Base-by-base conservation (phyloP, 2,329 filamentous ascomycete species). In the Ophiostoma angusticollis region DNA sequence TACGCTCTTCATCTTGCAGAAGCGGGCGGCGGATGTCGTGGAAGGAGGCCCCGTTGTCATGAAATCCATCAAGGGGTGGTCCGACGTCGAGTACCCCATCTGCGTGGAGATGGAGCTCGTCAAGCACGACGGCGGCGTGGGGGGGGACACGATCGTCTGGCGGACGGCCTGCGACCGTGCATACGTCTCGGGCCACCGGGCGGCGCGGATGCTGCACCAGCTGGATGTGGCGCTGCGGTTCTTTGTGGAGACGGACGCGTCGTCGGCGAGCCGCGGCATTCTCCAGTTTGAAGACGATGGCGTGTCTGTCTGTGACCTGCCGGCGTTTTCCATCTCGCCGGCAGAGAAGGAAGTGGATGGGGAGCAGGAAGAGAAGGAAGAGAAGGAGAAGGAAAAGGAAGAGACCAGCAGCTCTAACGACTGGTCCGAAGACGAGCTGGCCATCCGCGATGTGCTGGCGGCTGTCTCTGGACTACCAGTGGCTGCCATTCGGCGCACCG, bases 31-130 rank as follows among this genome's bases (percentile, higher is more conserved):
- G 6, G 40, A 46, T 1, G 39, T 47, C 2, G 33, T 40, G 0
- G 30, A 19, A 0, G 35, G 51, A 1, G 6, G 9, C 5, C 2
- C 9, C 1, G 37, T 49, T 0, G 53, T 89, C 3, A 75, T 83
- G 48, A 65, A 63, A 27, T 85, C 83, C 2, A 56, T 82, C 1
- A 64, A 68, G 13, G 74, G 79, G 1, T 59, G 62, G 3, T 78
- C 84, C 0, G 70, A 78, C 17, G 76, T 89, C 1, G 85, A 93
- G 46, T 93, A 87, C 54, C 79, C 84, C 0, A 59, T 93, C 4
- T 91, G 84, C 49, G 70, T 84, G 2, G 87, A 95, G 58, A 75
- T 91, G 54, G 84, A 93, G 53, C 58, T 72, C 6, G 55, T 70
- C 0, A 21, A 17, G n/a, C n/a, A n/a, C 11, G 16, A 17, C 9